phyloP scores from a whole-genome alignment of 805 yeast species.

The Candida insectorum region DNA sequence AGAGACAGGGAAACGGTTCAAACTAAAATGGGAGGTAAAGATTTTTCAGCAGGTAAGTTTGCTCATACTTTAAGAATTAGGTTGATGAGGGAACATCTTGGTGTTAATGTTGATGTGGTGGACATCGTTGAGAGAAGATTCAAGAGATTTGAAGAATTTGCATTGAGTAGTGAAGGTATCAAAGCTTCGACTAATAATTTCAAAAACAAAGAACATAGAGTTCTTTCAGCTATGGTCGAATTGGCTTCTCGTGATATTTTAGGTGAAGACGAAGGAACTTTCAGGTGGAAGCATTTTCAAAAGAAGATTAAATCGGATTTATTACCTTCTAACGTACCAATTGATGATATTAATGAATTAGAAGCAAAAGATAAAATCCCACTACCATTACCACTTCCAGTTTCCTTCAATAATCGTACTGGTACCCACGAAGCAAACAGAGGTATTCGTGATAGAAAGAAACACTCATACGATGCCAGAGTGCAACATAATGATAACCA shows the following conservation, averaged over 20 bases:
- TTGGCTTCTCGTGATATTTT: slow-evolving; percentile 68
- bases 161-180: slow-evolving; percentile 38
- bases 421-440: slow-evolving; percentile 70
- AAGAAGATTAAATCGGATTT: slow-evolving; percentile 12
- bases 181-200: slow-evolving; percentile 46
- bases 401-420: slow-evolving; percentile 84
- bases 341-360: slow-evolving; percentile 24
- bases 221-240: slow-evolving; percentile 69
- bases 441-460: slow-evolving; percentile 82
- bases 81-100: slow-evolving; percentile 94
- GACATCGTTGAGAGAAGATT: slow-evolving; percentile 80
- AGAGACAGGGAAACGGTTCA: slow-evolving; percentile 74
- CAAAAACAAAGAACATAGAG: slow-evolving; percentile 23
- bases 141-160: slow-evolving; percentile 43
- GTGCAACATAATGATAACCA: slow-evolving; percentile 67
- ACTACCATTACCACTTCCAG: slow-evolving; percentile 34
- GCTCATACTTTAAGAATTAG: slow-evolving; percentile 87
- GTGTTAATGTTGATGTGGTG: slow-evolving; percentile 83
- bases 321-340: slow-evolving; percentile 15
- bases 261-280: slow-evolving; percentile 45
- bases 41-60: slow-evolving; percentile 79
- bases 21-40: slow-evolving; percentile 77
- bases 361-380: slow-evolving; percentile 24
- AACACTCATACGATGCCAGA: slow-evolving; percentile 77
- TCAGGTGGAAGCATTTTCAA: slow-evolving; percentile 40